A percentile compares a stretch with the other conserved stretches of the same genome.
Evolutionary conservation across 2,329 filamentous ascomycete species (phyloP).

Genomic region (Byssothecium circinans): DNA sequence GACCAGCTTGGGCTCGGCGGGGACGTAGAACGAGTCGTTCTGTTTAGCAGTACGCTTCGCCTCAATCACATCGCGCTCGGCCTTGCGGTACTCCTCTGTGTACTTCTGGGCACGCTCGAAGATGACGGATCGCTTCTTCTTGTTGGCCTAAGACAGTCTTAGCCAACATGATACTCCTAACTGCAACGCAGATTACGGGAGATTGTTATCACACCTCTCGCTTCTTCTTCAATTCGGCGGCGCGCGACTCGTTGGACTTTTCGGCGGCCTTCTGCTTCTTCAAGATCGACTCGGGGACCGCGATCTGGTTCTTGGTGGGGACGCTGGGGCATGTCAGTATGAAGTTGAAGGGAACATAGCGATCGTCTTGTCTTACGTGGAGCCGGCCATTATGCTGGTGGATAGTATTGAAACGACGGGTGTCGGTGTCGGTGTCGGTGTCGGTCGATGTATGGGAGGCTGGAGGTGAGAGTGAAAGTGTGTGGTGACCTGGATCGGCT

Average conservation of each 20-base stretch:
- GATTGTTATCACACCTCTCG: slow-evolving; percentile 83
- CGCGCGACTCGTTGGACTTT: slow-evolving; percentile 91
- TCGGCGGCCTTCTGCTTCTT: slow-evolving; percentile 99
- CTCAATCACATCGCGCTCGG: slow-evolving; percentile 95
- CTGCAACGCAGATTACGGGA: slow-evolving; percentile 41
- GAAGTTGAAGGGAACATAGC: too few relatives aligned
- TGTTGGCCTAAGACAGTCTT: slow-evolving; percentile 75
- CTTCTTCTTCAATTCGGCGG: slow-evolving; percentile 78
- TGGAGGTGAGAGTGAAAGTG: slow-evolving; percentile 15
- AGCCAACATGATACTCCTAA: slow-evolving; percentile 44
- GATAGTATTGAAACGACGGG: slow-evolving; percentile 35
- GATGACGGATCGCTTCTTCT: slow-evolving; percentile 97
- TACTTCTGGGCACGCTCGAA: slow-evolving; percentile 99
- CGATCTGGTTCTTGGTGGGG: slow-evolving; percentile 91
- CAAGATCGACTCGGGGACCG: slow-evolving; percentile 98
- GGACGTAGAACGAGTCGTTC: slow-evolving; percentile 91
- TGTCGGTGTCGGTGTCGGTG: slow-evolving; percentile 21
- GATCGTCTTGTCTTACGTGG: slow-evolving; percentile 42
- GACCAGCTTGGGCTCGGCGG: slow-evolving; percentile 94
- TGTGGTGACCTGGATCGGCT: slow-evolving; percentile 3
- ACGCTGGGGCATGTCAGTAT: slow-evolving; percentile 59
- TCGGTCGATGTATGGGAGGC: slow-evolving; percentile 21
- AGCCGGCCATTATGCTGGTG: slow-evolving; percentile 43
- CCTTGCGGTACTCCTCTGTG: slow-evolving; percentile 98
- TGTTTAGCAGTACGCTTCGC: slow-evolving; percentile 86